Evolutionary conservation across 2,329 filamentous ascomycete species (phyloP).

Genomic region (Camptophora hylomeconis): DNA sequence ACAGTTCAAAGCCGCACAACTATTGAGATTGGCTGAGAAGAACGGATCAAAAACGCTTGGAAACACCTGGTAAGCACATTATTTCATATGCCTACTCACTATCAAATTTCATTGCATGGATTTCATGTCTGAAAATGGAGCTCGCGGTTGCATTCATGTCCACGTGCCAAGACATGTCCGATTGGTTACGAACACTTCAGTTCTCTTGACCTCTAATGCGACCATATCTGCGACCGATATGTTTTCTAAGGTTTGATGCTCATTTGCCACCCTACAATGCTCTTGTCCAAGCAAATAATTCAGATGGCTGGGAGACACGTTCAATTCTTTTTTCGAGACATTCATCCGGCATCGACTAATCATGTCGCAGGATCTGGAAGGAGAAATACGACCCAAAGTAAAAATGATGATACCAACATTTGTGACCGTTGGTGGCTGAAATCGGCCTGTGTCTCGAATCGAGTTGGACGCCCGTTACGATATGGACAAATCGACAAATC

Average conservation of each 20-base stretch:
- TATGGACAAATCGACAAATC: no score
- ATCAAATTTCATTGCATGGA: no score
- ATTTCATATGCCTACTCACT: slow-evolving; percentile 7
- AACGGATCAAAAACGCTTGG: slow-evolving; percentile 82
- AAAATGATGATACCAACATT: background rate
- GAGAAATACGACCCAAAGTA: slow-evolving; percentile 66
- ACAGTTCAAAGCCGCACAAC: slow-evolving; percentile 71
- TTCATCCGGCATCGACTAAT: slow-evolving; percentile 1
- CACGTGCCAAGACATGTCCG: slow-evolving; percentile 11
- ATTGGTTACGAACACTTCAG: slow-evolving; percentile 11
- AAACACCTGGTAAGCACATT: slow-evolving; percentile 78
- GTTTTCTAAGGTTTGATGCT: no score
- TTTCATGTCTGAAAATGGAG: no score
- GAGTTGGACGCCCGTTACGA: no score
- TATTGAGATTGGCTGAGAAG: slow-evolving; percentile 81
- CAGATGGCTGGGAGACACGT: slow-evolving; percentile 1
- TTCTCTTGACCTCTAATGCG: slow-evolving; percentile 10
- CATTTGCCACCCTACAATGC: no score
- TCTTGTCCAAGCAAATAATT: slow-evolving; percentile 3
- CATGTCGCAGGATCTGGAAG: slow-evolving; percentile 75
- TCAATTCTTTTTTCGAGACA: background rate
- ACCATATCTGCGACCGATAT: slow-evolving; percentile 9
- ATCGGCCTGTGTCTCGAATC: no score
- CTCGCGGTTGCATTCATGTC: no score
- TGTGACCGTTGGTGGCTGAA: no score